Percentiles rank a stretch among this genome's conserved stretches.
phyloP scores from a whole-genome alignment of 345 rosid species.

The Nephelium lappaceum region DNA sequence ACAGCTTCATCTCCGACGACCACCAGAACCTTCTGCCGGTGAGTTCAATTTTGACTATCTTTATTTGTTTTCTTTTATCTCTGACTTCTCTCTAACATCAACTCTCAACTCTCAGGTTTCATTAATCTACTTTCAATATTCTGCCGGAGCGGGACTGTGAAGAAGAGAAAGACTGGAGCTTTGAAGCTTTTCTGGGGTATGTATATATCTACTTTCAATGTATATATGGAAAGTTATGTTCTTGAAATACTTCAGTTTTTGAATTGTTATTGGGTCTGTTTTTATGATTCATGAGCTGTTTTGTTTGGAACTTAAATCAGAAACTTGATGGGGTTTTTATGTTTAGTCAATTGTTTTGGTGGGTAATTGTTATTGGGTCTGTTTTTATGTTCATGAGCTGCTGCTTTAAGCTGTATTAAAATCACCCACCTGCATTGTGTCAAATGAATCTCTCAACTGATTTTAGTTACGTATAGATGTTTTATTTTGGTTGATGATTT shows the following conservation, averaged over 20 bases:
- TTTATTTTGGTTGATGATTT: too few relatives aligned
- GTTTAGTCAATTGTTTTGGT: not conserved
- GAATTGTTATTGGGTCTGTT: not conserved
- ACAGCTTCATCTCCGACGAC: too few relatives aligned
- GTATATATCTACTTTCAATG: not conserved
- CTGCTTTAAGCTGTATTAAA: slow-evolving; percentile 67
- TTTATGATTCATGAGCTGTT: not conserved
- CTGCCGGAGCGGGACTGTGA: not conserved
- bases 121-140: too few relatives aligned
- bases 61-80: too few relatives aligned
- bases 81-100: too few relatives aligned
- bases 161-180: not conserved
- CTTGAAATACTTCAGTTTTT: not conserved
- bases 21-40: too few relatives aligned
- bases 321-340: not conserved
- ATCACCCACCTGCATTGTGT: not conserved
- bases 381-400: slow-evolving; percentile 66
- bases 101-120: too few relatives aligned
- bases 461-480: not conserved
- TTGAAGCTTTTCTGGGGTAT: not conserved
- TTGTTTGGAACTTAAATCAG: not conserved
- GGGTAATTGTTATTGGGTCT: slow-evolving; percentile 41
- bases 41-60: too few relatives aligned
- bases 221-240: not conserved
- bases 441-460: not conserved